Percentiles rank a stretch among this genome's conserved stretches.
Conservation (phyloP, 768 basidiomycete genomes). For the Boletus subcaerulescens region DNA sequence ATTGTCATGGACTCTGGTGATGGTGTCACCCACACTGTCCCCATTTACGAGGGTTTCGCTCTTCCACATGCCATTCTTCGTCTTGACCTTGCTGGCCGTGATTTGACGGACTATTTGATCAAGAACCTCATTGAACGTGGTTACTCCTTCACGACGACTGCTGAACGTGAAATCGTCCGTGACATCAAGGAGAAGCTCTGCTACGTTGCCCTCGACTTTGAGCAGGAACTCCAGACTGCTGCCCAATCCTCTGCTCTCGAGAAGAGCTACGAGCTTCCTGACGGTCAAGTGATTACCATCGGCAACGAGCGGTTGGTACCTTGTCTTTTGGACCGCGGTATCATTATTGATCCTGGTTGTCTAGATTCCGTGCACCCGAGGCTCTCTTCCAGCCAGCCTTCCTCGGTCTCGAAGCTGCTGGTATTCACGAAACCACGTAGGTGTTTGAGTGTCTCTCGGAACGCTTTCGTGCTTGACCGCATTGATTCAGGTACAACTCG, state of each 20-base stretch:
- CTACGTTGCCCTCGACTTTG: constrained; percentile 92
- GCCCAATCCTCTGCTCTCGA: constrained; percentile 86
- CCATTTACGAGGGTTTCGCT: constrained; percentile 93
- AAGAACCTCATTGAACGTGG: constrained; percentile 89
- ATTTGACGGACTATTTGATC: constrained; percentile 80
- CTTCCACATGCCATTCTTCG: constrained; percentile 92
- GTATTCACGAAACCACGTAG: constrained; percentile 73
- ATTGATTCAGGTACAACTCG: constrained; percentile 48
- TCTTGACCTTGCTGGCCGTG: constrained; percentile 90
- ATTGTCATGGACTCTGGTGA: constrained; percentile 96
- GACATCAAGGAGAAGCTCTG: constrained; percentile 95
- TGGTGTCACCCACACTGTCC: constrained; percentile 94
- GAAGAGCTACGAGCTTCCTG: constrained; percentile 91
- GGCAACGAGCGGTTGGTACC: constrained; percentile 56
- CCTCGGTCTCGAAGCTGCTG: constrained; percentile 72
- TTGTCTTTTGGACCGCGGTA: background rate
- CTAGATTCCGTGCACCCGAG: constrained; percentile 54
- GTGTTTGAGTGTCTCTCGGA: background rate
- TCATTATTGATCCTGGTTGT: background rate
- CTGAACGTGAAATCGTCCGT: constrained; percentile 90
- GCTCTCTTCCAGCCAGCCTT: constrained; percentile 59
- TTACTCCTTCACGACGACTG: constrained; percentile 91
- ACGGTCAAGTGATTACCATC: constrained; percentile 91
- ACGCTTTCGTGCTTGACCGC: background rate
- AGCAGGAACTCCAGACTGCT: constrained; percentile 89